A percentile compares a stretch with the other conserved stretches of the same genome.
Evolutionary conservation across 177 flowering plant genomes (phyloP).

Genomic region (Vitis hybrid): DNA sequence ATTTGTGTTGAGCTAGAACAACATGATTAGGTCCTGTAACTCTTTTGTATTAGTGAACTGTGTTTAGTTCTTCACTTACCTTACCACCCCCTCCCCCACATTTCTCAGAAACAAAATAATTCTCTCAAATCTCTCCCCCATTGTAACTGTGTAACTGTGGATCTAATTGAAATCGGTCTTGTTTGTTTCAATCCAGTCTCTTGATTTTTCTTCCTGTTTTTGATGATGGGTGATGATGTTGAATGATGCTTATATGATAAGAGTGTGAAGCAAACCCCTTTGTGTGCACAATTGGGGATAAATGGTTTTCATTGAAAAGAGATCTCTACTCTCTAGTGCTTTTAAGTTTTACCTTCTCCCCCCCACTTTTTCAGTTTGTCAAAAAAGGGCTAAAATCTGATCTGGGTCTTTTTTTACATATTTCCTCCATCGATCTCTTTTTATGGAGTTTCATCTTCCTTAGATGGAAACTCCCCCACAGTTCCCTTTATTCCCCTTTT

Average conservation of each 20-base stretch:
- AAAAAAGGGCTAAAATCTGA: slow-evolving; percentile 25
- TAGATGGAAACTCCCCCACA: slow-evolving; percentile 13
- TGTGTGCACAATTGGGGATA: background rate
- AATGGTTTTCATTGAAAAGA: background rate
- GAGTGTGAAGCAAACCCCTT: background rate
- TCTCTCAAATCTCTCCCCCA: slow-evolving; percentile 8
- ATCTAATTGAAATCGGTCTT: slow-evolving; percentile 25
- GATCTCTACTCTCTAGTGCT: background rate
- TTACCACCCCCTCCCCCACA: background rate
- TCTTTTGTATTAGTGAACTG: slow-evolving; percentile 18
- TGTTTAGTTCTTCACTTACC: slow-evolving; percentile 10
- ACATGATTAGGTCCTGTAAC: slow-evolving; percentile 17
- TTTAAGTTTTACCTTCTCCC: background rate
- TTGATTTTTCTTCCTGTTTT: slow-evolving; percentile 5
- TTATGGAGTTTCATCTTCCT: slow-evolving; percentile 19
- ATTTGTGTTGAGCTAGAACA: slow-evolving; percentile 14
- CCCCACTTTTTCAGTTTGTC: slow-evolving; percentile 20
- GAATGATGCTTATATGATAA: background rate
- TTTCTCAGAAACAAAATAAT: slow-evolving; percentile 20
- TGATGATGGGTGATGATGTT: slow-evolving; percentile 1
- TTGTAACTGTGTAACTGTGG: slow-evolving; percentile 25
- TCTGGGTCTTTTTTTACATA: slow-evolving; percentile 5
- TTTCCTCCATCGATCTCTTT: slow-evolving; percentile 12
- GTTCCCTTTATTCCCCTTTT: slow-evolving; percentile 12
- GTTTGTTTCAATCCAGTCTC: slow-evolving; percentile 5